These are phyloP conservation scores for Micromonas commoda DNA, from an alignment of 139 green algal species.

Conservation along the genomic window DNA sequence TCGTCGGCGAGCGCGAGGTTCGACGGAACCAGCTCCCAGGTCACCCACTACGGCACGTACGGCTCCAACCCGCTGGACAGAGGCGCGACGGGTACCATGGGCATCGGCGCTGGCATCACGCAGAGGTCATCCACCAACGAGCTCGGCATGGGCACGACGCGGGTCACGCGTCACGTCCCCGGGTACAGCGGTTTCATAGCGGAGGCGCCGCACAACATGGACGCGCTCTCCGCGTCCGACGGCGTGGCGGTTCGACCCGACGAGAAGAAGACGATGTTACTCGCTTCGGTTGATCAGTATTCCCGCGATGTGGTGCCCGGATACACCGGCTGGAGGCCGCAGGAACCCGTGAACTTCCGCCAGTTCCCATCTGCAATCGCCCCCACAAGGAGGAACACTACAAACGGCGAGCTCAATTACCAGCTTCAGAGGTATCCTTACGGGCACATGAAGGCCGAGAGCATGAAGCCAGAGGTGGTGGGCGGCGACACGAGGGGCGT, in stretches of 20 bases:
- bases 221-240: background rate
- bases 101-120: too few relatives aligned
- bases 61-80: background rate
- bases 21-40: background rate
- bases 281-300: background rate
- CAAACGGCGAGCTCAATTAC: background rate
- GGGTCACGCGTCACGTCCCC: background rate
- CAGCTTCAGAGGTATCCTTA: background rate
- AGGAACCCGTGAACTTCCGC: background rate
- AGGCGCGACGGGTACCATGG: too few relatives aligned
- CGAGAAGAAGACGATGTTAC: background rate
- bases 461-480: background rate
- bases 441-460: background rate
- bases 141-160: background rate
- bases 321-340: background rate
- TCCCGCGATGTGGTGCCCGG: background rate
- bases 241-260: background rate
- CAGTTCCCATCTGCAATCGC: too few relatives aligned
- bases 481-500: background rate
- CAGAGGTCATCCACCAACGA: too few relatives aligned
- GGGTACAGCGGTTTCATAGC: background rate
- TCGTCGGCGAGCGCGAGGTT: background rate
- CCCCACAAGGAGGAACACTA: background rate
- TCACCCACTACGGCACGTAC: background rate
- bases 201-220: background rate